Evolutionary conservation across 306 rosid species (phyloP), one percentile per base, ranked within the genome.

Genomic region (Prunus mira): DNA sequence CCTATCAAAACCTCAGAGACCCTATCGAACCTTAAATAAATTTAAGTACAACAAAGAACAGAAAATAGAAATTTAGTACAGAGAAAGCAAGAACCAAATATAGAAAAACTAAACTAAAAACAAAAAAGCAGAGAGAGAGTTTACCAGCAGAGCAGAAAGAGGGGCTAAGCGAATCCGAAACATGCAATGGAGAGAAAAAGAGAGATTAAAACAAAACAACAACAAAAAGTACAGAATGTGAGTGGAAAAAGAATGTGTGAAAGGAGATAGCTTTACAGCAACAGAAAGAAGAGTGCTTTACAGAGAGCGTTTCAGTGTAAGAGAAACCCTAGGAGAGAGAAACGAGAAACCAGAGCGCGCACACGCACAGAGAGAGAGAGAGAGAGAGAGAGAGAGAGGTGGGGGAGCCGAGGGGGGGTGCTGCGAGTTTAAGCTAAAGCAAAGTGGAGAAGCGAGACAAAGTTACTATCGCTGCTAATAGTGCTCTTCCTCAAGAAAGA

Each of bases 381-480:
- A 54, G 24, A n/a, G 24, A 7, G 20, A 19, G 65, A n/a, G 74
- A 22, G 38, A 34, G 78, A 60, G 74, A 27, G 54, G 27, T 45
- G 14, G 82, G 11, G 61, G 2, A 58, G 45, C 22, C 2, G 60
- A 14, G 5, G 38, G 3, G 66, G 61, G 77, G 75, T 49, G 79
- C 84, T 83, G 85, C 67, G 75, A 77, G 81, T 74, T 70, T 75
- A 87, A 86, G 93, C 86, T 72, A 87, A 62, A 34, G 19, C 20
- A 50, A 61, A 5, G 18, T 30, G 73, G 5, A 66, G 22, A 19
- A 4, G 55, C 3, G 27, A 56, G 27, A 24, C 9, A 8, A 73
- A 27, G 58, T 69, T 11, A 7, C 65, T 30, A 1, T 61, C 41
- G 10, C 67, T 18, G 25, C 18, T 30, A 11, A 3, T 5, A 60